Base-by-base conservation (phyloP, 306 rosid species). In the Senna siamea region DNA sequence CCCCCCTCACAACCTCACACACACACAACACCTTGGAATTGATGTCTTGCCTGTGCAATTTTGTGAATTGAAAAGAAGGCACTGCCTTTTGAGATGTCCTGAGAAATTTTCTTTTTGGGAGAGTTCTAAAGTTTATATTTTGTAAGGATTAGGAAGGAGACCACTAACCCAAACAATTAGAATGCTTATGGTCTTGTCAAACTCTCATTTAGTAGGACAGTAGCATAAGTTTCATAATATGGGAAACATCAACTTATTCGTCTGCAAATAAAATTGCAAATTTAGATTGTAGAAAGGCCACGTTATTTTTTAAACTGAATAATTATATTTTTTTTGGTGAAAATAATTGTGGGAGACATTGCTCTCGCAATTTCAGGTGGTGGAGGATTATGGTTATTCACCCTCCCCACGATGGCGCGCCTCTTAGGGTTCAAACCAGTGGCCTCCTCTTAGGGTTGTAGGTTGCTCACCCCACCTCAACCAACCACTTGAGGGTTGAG, bases 31-130 rank as follows among this genome's bases (percentile, higher is more conserved):
- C 30, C 34, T 35, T 5, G 35, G 35, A 2, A 9, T 13, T 5
- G 13, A 23, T 35, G 73, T 41, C 37, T 52, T 69, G 50, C 7
- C 9, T 14, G 3, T 66, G 44, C 22, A 44, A 67, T 69, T 72
- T 81, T 9, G 9, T 40, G 15, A 15, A 51, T n/a, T n/a, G n/a
- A n/a, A n/a, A n/a, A n/a, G 46, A 5, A 10, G 9, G 32, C n/a
- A 28, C 30, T 26, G 30, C 30, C 30, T 26, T n/a, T 26, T 26
- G 20, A 20, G 30, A 23, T 9, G 47, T 47, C 2, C 17, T 44
- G 69, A 12, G 40, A n/a, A n/a, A 53, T 30, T 53, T 41, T 38
- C n/a, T 17, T 26, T 15, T 32, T 23, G 4, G 43, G 32, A 1
- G 56, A 4, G 63, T 19, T 7, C 1, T 30, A 1, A 19, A 34